Evolutionary conservation across 495 filamentous ascomycete species (phyloP).

Genomic region (Trichoderma orchidacearum): DNA sequence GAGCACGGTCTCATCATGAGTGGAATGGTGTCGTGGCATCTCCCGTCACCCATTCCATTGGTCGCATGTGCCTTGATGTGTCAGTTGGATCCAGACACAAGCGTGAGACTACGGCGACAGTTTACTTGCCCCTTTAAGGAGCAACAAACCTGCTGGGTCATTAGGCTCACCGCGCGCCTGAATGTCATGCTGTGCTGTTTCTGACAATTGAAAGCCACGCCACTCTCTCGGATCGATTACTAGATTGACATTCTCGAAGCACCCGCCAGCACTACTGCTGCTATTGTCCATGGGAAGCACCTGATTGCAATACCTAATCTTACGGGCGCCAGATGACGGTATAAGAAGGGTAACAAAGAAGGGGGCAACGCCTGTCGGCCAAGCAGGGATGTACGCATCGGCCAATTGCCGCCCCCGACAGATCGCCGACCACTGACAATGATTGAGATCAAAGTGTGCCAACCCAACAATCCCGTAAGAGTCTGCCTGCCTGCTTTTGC

Average conservation of each 20-base stretch:
- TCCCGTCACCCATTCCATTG: not conserved
- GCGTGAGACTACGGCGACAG: too few relatives aligned
- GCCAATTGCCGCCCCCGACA: not conserved
- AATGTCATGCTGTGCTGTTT: too few relatives aligned
- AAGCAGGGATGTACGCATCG: not conserved
- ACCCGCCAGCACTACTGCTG: too few relatives aligned
- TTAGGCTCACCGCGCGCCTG: too few relatives aligned
- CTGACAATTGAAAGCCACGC: too few relatives aligned
- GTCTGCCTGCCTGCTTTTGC: not conserved
- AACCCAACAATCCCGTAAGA: not conserved
- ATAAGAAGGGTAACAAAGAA: too few relatives aligned
- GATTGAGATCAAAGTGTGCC: not conserved
- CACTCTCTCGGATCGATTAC: too few relatives aligned
- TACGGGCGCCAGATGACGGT: not conserved
- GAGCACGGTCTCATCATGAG: not conserved
- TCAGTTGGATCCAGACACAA: too few relatives aligned
- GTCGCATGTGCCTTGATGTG: not conserved
- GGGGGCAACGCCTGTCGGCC: not conserved
- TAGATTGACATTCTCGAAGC: too few relatives aligned
- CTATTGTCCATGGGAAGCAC: too few relatives aligned
- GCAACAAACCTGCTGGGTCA: too few relatives aligned
- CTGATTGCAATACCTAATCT: not conserved
- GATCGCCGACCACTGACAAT: not conserved
- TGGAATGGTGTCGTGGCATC: not conserved
- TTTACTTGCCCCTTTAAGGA: too few relatives aligned